A percentile compares a stretch with the other conserved stretches of the same genome.
Evolutionary conservation across 1,284 basidiomycete species (phyloP).

Genomic region (Meripilus lineatus): DNA sequence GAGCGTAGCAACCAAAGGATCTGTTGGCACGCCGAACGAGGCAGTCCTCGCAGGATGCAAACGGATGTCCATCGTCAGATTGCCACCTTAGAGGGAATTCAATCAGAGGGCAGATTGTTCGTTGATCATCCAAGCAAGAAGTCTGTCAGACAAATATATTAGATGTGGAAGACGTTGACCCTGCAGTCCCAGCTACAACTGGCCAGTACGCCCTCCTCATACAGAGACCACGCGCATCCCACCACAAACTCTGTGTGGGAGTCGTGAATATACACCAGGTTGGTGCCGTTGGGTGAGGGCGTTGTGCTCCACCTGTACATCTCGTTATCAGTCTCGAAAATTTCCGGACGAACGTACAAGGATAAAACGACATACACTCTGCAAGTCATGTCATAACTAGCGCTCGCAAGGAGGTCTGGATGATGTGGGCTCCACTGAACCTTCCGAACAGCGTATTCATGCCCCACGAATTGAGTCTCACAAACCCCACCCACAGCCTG

Average conservation of each 20-base stretch:
- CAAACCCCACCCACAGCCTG: conserved; percentile 63
- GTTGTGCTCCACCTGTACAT: conserved; percentile 56
- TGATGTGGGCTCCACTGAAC: conserved; percentile 76
- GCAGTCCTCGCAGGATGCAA: too few relatives aligned
- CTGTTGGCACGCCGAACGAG: too few relatives aligned
- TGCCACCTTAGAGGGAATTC: too few relatives aligned
- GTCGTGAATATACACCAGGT: conserved; percentile 71
- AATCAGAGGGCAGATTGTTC: too few relatives aligned
- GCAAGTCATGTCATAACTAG: conserved; percentile 96
- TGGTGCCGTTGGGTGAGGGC: conserved; percentile 46
- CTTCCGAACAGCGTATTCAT: conserved; percentile 79
- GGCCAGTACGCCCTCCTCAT: conserved; percentile 80
- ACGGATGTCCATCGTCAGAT: too few relatives aligned
- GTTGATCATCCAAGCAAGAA: too few relatives aligned
- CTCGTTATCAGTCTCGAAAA: not conserved
- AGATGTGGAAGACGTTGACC: conserved; percentile 71
- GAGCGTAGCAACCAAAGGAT: too few relatives aligned
- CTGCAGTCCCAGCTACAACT: conserved; percentile 90
- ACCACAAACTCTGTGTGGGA: conserved; percentile 94
- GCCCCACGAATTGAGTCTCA: conserved; percentile 66
- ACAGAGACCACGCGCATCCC: conserved; percentile 86
- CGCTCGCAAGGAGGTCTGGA: conserved; percentile 76
- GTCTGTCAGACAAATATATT: too few relatives aligned
- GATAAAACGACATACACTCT: conserved; percentile 60
- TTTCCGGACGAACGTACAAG: conserved; percentile 1